phyloP scores from a whole-genome alignment of 352 stramenopile genomes.

The Phytophthora pisi region DNA sequence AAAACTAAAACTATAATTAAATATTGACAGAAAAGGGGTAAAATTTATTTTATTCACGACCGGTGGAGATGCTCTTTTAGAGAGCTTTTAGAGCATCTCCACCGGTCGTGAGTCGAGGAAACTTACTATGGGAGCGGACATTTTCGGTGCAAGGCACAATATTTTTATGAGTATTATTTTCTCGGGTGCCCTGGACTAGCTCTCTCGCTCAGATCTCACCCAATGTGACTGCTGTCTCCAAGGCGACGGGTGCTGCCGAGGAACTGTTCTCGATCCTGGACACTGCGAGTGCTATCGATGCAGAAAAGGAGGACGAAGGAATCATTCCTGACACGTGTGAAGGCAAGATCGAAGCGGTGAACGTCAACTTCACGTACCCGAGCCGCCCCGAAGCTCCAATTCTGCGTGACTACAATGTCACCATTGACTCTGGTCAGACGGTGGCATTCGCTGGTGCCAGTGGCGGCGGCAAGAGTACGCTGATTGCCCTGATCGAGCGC shows the following conservation, averaged over 20 bases:
- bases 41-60: too few relatives aligned
- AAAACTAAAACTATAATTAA: too few relatives aligned
- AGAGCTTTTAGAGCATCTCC: too few relatives aligned
- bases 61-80: too few relatives aligned
- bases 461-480: slow-evolving; percentile 89
- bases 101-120: too few relatives aligned
- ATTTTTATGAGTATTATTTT: too few relatives aligned
- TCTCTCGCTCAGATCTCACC: slow-evolving; percentile 54
- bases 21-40: too few relatives aligned
- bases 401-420: slow-evolving; percentile 82
- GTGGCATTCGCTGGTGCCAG: slow-evolving; percentile 90
- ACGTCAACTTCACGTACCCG: slow-evolving; percentile 83
- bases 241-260: slow-evolving; percentile 39
- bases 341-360: slow-evolving; percentile 57
- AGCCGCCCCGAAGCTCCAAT: slow-evolving; percentile 64
- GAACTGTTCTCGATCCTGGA: slow-evolving; percentile 59
- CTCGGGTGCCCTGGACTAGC: too few relatives aligned
- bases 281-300: slow-evolving; percentile 52
- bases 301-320: slow-evolving; percentile 40
- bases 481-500: slow-evolving; percentile 79
- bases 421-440: slow-evolving; percentile 65
- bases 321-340: slow-evolving; percentile 40
- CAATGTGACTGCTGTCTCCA: slow-evolving; percentile 47
- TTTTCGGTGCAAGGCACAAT: too few relatives aligned
- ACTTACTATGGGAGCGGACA: too few relatives aligned